A percentile compares a stretch with the other conserved stretches of the same genome.
Conservation (phyloP, 371 early-diverging fungal species). For the Choanephora cucurbitarum region DNA sequence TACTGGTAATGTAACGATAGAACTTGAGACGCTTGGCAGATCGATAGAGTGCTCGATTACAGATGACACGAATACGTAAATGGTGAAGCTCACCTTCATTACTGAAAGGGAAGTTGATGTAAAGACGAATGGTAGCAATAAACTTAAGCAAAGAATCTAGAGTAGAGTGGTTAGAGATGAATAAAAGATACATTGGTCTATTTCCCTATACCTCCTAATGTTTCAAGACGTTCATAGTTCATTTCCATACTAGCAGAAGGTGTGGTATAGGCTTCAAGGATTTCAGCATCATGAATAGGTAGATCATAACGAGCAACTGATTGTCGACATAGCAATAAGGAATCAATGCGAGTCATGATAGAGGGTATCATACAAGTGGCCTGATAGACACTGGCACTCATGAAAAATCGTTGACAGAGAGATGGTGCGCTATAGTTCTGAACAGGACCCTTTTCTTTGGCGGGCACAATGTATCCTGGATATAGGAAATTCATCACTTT, state of each 20-base stretch:
- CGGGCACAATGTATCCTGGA: constrained; percentile 24
- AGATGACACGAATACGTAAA: constrained; percentile 72
- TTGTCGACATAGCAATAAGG: constrained; percentile 61
- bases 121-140: constrained; percentile 75
- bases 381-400: constrained; percentile 58
- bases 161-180: too few relatives aligned
- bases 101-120: constrained; percentile 71
- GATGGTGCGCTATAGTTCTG: constrained; percentile 59
- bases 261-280: constrained; percentile 78
- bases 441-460: constrained; percentile 26
- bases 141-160: constrained; percentile 92
- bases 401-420: constrained; percentile 49
- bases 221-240: constrained; percentile 95
- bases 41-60: constrained; percentile 71
- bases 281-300: constrained; percentile 40
- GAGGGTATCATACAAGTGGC: constrained; percentile 65
- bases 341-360: constrained; percentile 68
- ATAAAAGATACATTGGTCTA: background rate
- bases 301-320: constrained; percentile 47
- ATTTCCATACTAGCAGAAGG: constrained; percentile 67
- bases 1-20: constrained; percentile 58
- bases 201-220: constrained; percentile 67
- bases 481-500: constrained; percentile 59
- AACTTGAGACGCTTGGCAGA: constrained; percentile 61
- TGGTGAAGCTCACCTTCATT: constrained; percentile 83